phyloP scores from a whole-genome alignment of 805 yeast genomes.

The Candida germanica region DNA sequence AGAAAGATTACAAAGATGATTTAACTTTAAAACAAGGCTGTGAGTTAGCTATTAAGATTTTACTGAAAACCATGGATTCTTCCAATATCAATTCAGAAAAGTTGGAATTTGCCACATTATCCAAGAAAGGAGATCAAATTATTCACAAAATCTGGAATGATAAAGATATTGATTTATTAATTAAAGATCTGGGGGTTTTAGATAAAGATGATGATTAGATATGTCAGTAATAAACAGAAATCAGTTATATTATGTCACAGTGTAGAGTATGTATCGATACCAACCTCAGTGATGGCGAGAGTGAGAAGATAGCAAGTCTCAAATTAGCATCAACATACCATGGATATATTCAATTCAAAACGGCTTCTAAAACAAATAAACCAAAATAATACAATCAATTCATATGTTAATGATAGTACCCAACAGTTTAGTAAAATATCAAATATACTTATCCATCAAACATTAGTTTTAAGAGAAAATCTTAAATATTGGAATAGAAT shows the following conservation, averaged over 20 bases:
- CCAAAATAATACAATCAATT: constrained; percentile 22
- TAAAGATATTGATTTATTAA: constrained; percentile 66
- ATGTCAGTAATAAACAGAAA: too few relatives aligned
- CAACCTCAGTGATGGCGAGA: too few relatives aligned
- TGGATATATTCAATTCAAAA: constrained; percentile 13
- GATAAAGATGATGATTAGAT: constrained; percentile 39
- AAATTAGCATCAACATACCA: too few relatives aligned
- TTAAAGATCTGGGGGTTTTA: constrained; percentile 69
- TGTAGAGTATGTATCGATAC: too few relatives aligned
- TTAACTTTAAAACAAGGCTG: constrained; percentile 71
- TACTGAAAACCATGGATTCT: constrained; percentile 91
- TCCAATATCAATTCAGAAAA: constrained; percentile 84
- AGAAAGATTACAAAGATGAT: constrained; percentile 91
- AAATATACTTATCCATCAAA: constrained; percentile 31
- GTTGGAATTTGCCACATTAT: constrained; percentile 83
- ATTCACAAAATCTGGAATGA: constrained; percentile 78
- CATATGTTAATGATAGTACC: not conserved
- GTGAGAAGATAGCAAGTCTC: too few relatives aligned
- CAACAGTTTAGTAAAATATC: constrained; percentile 19
- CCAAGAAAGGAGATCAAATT: constrained; percentile 47
- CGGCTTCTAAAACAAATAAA: constrained; percentile 20
- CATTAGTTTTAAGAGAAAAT: constrained; percentile 30
- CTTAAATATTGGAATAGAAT: constrained; percentile 35
- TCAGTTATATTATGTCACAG: too few relatives aligned
- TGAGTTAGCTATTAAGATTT: constrained; percentile 83